Percentiles rank a stretch among this genome's conserved stretches.
These are phyloP conservation scores for Coccomyxa sp. DNA, from an alignment of 139 green algal species.

Conservation along the genomic window DNA sequence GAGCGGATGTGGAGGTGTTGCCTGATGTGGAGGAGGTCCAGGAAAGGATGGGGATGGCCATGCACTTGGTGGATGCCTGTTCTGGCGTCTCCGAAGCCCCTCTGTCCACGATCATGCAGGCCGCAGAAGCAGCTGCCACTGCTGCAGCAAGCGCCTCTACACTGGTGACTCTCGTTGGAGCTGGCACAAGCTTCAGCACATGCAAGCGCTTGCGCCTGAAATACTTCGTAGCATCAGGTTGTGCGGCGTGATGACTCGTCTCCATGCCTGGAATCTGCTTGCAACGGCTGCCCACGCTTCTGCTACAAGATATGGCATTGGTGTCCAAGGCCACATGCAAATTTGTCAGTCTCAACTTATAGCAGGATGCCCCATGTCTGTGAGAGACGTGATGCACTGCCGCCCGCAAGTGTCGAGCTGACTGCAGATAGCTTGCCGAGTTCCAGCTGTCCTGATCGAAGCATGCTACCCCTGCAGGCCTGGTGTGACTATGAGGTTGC, in stretches of 20 bases:
- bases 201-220: neutral
- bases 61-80: neutral
- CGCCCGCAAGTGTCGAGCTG: neutral
- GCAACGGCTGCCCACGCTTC: neutral
- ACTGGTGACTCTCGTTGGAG: neutral
- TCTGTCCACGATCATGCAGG: neutral
- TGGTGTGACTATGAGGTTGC: slow-evolving; percentile 8
- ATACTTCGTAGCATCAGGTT: neutral
- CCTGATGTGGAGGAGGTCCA: slow-evolving; percentile 38
- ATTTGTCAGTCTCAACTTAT: neutral
- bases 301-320: neutral
- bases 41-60: neutral
- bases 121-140: slow-evolving; percentile 9
- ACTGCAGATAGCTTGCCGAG: neutral
- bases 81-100: neutral
- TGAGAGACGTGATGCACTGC: neutral
- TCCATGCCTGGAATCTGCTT: neutral
- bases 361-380: neutral
- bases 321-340: neutral
- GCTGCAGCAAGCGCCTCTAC: slow-evolving; percentile 6
- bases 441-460: neutral
- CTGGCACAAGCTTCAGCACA: neutral
- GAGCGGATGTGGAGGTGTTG: slow-evolving; percentile 33
- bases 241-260: neutral
- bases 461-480: neutral